Base-by-base conservation (phyloP, 352 stramenopile species). In the Globisporangium lucens region DNA sequence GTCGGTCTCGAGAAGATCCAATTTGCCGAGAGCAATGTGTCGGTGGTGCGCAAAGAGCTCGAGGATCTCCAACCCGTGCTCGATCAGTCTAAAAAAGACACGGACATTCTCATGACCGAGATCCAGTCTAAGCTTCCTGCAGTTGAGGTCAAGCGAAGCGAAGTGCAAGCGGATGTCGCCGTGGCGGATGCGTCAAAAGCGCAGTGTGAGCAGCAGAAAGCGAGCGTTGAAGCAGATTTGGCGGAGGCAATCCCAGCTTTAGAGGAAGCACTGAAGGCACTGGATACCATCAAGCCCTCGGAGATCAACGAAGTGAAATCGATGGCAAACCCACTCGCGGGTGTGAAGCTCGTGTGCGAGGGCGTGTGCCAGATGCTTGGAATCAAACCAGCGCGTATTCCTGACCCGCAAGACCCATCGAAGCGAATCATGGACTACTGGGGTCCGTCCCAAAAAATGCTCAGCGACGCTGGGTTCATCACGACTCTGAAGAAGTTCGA, bases 401-500 rank as follows among this genome's bases (percentile, higher is more conserved):
- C 93, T 6, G 95, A 98, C 67, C 88, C 88, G 0, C 71, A 79
- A 51, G 93, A 98, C 64, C 88, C 93, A 4, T 97, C 87, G 1
- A 98, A 98, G 63, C 83, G 91, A 20, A 98, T 98, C 62, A 95
- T 98, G 87, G 95, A 98, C 72, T 98, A 95, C 72, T 98, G 95
- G 95, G 94, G 91, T 0, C 91, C 94, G 3, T 95, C 89, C 0
- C 90, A 98, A 75, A 96, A 97, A 65, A 97, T 98, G 87, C 81
- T 98, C 10, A 92, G 85, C 33, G 93, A 98, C 65, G 77, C 89
- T 7, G 90, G 83, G 22, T 98, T 98, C 72, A 96, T 98, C 69
- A 93, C 89, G 35, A 89, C 86, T 15, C 70, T 98, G 20, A 97
- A 98, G 64, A 94, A 94, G 63, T 97, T 93, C 62, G 89, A 95